Evolutionary conservation across 768 basidiomycete genomes (phyloP).

Genomic region (Mycena rebaudengoi): DNA sequence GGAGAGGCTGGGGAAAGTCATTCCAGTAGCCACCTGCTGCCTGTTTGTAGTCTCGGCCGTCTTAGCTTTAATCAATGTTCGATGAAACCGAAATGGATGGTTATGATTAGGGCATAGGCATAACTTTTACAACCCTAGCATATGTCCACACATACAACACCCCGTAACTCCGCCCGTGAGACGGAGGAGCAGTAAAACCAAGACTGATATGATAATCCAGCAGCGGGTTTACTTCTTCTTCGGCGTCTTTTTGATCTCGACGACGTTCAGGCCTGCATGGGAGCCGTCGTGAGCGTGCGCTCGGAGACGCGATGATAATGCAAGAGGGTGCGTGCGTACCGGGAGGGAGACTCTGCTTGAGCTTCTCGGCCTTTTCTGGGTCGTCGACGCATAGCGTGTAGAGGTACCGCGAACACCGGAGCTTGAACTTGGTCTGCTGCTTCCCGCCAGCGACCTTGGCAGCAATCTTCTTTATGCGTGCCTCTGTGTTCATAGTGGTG

Average conservation of each 20-base stretch:
- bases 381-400: constrained; percentile 98
- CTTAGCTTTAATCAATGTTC: constrained; percentile 29
- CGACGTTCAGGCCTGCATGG: constrained; percentile 68
- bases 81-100: constrained; percentile 25
- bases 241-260: constrained; percentile 72
- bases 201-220: no score
- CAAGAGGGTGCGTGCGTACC: constrained; percentile 66
- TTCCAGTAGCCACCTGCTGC: constrained; percentile 31
- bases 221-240: constrained; percentile 81
- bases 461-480: constrained; percentile 95
- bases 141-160: constrained; percentile 33
- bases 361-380: constrained; percentile 98
- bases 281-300: background rate
- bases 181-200: no score
- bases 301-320: background rate
- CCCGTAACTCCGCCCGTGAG: constrained; percentile 19
- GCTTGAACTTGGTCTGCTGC: constrained; percentile 96
- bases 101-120: constrained; percentile 40
- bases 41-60: constrained; percentile 29
- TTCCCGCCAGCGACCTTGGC: constrained; percentile 74
- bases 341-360: constrained; percentile 93
- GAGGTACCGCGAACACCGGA: constrained; percentile 94
- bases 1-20: constrained; percentile 20
- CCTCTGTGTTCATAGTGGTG: constrained; percentile 67
- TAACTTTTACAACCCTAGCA: constrained; percentile 35